Evolutionary conservation across 1,284 basidiomycete genomes (phyloP).

Genomic region (Trametes polyzona): DNA sequence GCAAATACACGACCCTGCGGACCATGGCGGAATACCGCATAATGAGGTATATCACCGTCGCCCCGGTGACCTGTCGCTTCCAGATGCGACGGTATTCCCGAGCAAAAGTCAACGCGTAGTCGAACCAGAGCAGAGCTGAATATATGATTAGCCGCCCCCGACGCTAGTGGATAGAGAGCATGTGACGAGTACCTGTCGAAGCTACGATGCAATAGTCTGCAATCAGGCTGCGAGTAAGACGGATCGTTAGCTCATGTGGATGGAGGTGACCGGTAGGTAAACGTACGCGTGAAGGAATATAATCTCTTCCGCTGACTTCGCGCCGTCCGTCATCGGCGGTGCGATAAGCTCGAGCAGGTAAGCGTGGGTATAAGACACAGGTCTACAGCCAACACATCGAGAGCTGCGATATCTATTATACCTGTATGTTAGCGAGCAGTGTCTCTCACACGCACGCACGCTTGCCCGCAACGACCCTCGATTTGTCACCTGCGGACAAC

Average conservation of each 20-base stretch:
- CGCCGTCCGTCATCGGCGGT: too few species aligned
- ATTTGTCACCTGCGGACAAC: too few species aligned
- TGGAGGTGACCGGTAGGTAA: too few species aligned
- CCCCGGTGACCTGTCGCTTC: constrained; percentile 2
- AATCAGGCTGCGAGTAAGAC: not conserved
- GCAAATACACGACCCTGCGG: not conserved
- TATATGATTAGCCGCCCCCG: not conserved
- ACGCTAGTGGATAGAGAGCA: not conserved
- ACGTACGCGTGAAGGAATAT: too few species aligned
- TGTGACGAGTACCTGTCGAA: not conserved
- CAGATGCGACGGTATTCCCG: constrained; percentile 14
- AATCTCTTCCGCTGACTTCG: too few species aligned
- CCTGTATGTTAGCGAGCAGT: too few species aligned
- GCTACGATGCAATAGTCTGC: constrained; percentile 12
- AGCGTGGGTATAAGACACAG: too few species aligned
- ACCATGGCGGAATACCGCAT: constrained; percentile 10
- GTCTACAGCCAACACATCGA: too few species aligned
- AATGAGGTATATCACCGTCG: constrained; percentile 11
- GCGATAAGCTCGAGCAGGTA: too few species aligned
- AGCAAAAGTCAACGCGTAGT: not conserved
- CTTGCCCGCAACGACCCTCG: too few species aligned
- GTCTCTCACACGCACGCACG: too few species aligned
- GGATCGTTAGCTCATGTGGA: not conserved
- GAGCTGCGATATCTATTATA: too few species aligned
- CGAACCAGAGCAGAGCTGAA: constrained; percentile 7